phyloP scores from a whole-genome alignment of 2,329 filamentous ascomycete species.

The Epichloe festucae region DNA sequence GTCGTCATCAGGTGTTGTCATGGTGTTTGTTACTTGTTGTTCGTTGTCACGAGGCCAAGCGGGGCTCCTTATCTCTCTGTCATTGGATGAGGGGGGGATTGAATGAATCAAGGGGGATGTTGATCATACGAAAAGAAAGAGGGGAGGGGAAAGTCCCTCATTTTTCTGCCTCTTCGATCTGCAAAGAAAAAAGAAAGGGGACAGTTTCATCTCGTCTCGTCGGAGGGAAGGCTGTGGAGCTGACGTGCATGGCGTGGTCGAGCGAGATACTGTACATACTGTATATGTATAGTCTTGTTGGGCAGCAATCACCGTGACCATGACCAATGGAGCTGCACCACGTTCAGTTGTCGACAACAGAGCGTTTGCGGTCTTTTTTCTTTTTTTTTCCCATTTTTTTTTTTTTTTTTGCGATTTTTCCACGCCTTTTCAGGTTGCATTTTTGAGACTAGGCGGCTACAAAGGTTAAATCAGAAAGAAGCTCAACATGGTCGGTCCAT shows the following conservation, averaged over 20 bases:
- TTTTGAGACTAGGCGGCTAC: too few species aligned
- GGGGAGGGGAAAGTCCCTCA: too few species aligned
- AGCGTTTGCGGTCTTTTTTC: neutral
- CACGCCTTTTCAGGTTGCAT: too few species aligned
- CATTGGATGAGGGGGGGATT: too few species aligned
- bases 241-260: neutral
- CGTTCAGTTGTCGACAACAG: neutral
- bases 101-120: too few species aligned
- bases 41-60: neutral
- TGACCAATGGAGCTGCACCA: slow-evolving; percentile 2
- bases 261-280: neutral
- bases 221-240: neutral
- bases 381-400: neutral
- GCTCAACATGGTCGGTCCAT: too few species aligned
- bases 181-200: neutral
- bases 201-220: too few species aligned
- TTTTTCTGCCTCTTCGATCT: neutral
- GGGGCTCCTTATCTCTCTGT: too few species aligned
- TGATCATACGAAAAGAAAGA: too few species aligned
- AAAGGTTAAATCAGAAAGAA: too few species aligned
- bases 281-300: neutral
- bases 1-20: neutral
- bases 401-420: too few species aligned
- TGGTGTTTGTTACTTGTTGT: neutral
- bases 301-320: slow-evolving; percentile 1